Conservation (phyloP, 495 filamentous ascomycete species). For the Coniosporium apollinis region DNA sequence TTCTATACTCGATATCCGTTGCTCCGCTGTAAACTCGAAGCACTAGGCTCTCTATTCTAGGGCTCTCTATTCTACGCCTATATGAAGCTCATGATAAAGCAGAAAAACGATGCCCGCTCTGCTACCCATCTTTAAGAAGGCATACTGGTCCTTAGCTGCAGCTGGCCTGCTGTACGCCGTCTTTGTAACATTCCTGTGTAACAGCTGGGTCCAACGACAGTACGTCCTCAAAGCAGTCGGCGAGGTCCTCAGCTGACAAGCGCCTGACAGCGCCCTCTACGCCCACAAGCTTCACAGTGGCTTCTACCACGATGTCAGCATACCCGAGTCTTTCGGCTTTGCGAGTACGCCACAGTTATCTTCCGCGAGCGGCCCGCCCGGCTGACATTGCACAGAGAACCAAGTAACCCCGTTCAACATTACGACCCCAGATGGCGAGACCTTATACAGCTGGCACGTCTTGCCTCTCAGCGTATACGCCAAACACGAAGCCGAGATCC, state of each 20-base stretch:
- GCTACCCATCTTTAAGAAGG: constrained; percentile 16
- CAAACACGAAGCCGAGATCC: constrained; percentile 16
- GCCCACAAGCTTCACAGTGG: constrained; percentile 53
- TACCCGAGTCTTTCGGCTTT: constrained; percentile 67
- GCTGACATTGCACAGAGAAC: constrained; percentile 9
- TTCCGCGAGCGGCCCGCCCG: not conserved
- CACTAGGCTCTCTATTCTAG: too few relatives aligned
- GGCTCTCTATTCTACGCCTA: not conserved
- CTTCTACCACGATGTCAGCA: constrained; percentile 46
- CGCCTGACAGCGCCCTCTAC: constrained; percentile 53
- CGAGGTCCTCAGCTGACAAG: constrained; percentile 4
- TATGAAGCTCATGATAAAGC: not conserved
- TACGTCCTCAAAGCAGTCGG: constrained; percentile 20
- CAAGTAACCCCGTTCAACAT: constrained; percentile 25
- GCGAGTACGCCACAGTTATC: constrained; percentile 37
- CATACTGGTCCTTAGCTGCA: constrained; percentile 26
- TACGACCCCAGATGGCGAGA: constrained; percentile 19
- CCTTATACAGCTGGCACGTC: constrained; percentile 25
- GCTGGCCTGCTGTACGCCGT: constrained; percentile 19
- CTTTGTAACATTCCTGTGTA: constrained; percentile 30
- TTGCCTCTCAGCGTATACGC: constrained; percentile 23
- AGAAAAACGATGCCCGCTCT: constrained; percentile 8
- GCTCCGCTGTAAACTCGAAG: too few relatives aligned
- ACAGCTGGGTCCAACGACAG: constrained; percentile 42
- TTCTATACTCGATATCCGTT: too few relatives aligned